Conservation (phyloP, 345 rosid species). For the Balakata baccata region DNA sequence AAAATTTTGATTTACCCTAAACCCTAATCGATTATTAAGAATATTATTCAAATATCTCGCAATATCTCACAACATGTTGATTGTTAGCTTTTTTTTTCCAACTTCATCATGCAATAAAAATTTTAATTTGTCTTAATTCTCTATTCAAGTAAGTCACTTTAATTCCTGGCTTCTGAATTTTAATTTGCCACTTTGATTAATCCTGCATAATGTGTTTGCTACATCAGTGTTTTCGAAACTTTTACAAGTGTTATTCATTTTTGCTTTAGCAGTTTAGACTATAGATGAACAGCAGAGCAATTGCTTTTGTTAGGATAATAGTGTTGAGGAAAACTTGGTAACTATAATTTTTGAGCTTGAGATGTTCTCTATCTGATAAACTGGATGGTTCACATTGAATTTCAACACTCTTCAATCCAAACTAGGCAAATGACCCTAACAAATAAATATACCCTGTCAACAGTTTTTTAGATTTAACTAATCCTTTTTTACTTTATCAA, state of each 20-base stretch:
- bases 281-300: neutral
- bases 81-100: no score
- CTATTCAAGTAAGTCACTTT: neutral
- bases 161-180: neutral
- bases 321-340: neutral
- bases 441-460: neutral
- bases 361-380: neutral
- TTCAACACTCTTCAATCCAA: neutral
- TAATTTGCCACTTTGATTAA: neutral
- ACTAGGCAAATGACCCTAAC: neutral
- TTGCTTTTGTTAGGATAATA: neutral
- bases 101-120: no score
- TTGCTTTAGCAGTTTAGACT: neutral
- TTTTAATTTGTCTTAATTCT: neutral
- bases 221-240: neutral
- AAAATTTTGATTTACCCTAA: no score
- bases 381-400: neutral
- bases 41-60: no score
- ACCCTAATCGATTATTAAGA: no score
- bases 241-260: neutral
- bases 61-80: no score
- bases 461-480: neutral
- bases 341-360: no score
- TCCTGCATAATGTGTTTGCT: neutral
- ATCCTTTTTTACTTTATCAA: neutral